Percentiles rank a stretch among this genome's conserved stretches.
Evolutionary conservation across 176 grass and related monocot genomes (phyloP).

Genomic region (Eragrostis curvula): DNA sequence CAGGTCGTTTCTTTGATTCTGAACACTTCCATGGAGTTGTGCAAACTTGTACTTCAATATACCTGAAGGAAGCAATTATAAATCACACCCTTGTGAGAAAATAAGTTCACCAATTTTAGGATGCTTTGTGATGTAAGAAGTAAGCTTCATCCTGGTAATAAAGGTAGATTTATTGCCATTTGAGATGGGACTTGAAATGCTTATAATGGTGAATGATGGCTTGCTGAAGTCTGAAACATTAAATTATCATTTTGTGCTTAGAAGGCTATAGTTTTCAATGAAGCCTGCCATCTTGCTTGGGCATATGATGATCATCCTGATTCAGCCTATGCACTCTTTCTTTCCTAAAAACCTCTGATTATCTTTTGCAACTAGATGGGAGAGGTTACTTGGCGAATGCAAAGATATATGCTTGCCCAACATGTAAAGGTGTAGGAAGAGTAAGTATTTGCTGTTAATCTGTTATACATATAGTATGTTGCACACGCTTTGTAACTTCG

Average conservation of each 20-base stretch:
- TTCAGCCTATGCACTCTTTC: conserved; percentile 31
- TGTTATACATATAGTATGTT: conserved; percentile 24
- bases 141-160: not conserved
- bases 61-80: conserved; percentile 11
- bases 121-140: conserved; percentile 16
- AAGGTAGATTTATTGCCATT: conserved; percentile 10
- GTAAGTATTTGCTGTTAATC: conserved; percentile 55
- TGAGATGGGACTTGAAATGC: not conserved
- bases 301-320: conserved; percentile 31
- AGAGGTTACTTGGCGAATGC: conserved; percentile 76
- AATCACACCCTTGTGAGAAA: conserved; percentile 8
- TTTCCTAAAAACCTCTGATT: conserved; percentile 36
- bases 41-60: conserved; percentile 25
- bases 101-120: not conserved
- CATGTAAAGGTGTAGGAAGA: conserved; percentile 80
- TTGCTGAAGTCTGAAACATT: conserved; percentile 25
- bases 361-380: conserved; percentile 68
- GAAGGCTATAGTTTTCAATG: conserved; percentile 3
- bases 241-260: not conserved
- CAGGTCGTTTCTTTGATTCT: conserved; percentile 6
- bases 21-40: conserved; percentile 1
- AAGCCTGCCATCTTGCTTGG: conserved; percentile 25
- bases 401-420: conserved; percentile 76
- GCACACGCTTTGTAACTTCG: conserved; percentile 18
- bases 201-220: conserved; percentile 21